Evolutionary conservation across 345 rosid genomes (phyloP).

Genomic region (Pistacia atlantica): DNA sequence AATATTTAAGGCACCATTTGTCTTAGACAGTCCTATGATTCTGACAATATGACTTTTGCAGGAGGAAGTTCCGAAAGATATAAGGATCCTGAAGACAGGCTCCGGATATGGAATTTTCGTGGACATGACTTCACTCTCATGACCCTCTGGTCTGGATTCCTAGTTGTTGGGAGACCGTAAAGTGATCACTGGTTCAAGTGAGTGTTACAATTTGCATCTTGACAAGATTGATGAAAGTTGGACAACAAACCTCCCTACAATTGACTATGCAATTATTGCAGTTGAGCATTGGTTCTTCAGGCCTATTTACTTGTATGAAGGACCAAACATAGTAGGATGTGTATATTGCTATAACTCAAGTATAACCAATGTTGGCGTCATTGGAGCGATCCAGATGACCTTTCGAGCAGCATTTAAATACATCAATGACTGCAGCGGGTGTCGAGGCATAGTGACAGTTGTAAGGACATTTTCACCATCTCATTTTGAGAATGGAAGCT

Average conservation of each 20-base stretch:
- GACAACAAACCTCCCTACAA: slow-evolving; percentile 38
- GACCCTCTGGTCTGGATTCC: slow-evolving; percentile 64
- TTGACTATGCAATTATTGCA: slow-evolving; percentile 65
- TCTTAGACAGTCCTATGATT: too few species aligned
- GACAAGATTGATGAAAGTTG: slow-evolving; percentile 51
- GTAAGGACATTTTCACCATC: slow-evolving; percentile 84
- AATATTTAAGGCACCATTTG: too few species aligned
- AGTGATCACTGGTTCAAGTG: slow-evolving; percentile 48
- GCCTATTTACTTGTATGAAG: slow-evolving; percentile 49
- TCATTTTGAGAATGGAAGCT: slow-evolving; percentile 79
- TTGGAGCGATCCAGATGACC: slow-evolving; percentile 50
- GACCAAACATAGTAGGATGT: slow-evolving; percentile 49
- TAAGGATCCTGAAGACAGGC: slow-evolving; percentile 58
- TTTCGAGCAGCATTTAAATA: slow-evolving; percentile 46
- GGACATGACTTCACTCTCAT: slow-evolving; percentile 66
- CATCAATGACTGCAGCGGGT: slow-evolving; percentile 39
- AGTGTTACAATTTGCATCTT: slow-evolving; percentile 47
- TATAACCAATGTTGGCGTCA: slow-evolving; percentile 43
- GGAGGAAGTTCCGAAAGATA: slow-evolving; percentile 63
- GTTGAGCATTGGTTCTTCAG: slow-evolving; percentile 82
- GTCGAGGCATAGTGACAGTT: slow-evolving; percentile 43
- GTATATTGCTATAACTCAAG: slow-evolving; percentile 60
- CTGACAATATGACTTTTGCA: slow-evolving; percentile 26
- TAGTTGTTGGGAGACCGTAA: slow-evolving; percentile 61
- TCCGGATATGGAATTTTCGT: slow-evolving; percentile 71